Conservation (phyloP, 176 grass and related monocot species). For the Typha latifolia region DNA sequence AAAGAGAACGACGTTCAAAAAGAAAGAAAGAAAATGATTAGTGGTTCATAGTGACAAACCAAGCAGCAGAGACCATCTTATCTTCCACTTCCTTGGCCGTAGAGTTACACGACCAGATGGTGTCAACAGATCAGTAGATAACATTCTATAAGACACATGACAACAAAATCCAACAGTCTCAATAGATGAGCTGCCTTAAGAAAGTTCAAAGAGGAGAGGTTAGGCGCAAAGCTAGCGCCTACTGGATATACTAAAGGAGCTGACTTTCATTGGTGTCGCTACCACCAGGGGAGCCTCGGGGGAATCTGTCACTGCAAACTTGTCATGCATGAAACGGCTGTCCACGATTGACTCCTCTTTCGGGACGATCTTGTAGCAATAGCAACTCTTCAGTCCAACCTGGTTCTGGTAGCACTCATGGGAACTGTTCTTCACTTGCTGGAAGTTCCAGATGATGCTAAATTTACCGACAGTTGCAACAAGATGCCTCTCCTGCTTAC, state of each 20-base stretch:
- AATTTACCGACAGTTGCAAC: conserved; percentile 82
- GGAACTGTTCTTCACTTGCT: conserved; percentile 81
- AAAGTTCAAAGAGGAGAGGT: background rate
- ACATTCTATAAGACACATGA: background rate
- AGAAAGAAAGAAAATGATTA: too few species aligned
- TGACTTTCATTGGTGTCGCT: conserved; percentile 81
- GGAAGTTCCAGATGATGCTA: conserved; percentile 87
- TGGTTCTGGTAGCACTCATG: conserved; percentile 78
- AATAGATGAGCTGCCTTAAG: background rate
- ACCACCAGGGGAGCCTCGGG: conserved; percentile 78
- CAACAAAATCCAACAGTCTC: background rate
- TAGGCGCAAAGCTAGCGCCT: conserved; percentile 34
- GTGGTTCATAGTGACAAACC: too few species aligned
- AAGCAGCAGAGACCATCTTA: too few species aligned
- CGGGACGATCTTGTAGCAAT: conserved; percentile 90
- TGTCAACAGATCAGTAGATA: background rate
- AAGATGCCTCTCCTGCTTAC: conserved; percentile 80
- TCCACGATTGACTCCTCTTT: conserved; percentile 74
- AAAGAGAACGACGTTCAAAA: too few species aligned
- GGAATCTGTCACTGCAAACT: conserved; percentile 53
- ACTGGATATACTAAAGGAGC: conserved; percentile 67
- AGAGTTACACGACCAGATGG: too few species aligned
- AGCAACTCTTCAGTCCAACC: conserved; percentile 82
- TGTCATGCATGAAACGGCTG: conserved; percentile 84
- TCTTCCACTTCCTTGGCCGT: too few species aligned